phyloP scores from a whole-genome alignment of 2,329 filamentous ascomycete species.

The Colletotrichum filicis region DNA sequence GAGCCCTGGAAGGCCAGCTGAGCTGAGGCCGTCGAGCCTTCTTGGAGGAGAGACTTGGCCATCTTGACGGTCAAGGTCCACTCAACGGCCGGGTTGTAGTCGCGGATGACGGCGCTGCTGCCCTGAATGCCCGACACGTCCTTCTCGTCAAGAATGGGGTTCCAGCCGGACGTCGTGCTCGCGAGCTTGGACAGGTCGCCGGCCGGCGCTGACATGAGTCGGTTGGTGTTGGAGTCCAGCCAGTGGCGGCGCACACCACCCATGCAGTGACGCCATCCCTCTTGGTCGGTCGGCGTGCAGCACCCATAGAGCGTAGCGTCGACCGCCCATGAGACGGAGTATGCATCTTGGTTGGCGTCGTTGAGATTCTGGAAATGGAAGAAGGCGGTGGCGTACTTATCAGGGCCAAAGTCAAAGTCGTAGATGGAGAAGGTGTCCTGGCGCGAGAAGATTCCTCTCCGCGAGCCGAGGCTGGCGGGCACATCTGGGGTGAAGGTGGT shows the following conservation, averaged over 20 bases:
- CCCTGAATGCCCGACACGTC: constrained; percentile 26
- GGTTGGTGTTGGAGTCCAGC: constrained; percentile 32
- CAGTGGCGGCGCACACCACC: constrained; percentile 33
- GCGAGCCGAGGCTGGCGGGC: neutral
- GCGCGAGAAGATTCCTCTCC: neutral
- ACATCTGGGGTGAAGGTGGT: constrained; percentile 29
- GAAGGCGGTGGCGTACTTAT: constrained; percentile 50
- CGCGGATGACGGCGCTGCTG: constrained; percentile 24
- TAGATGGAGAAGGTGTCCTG: constrained; percentile 37
- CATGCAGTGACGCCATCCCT: constrained; percentile 44
- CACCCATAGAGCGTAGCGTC: constrained; percentile 47
- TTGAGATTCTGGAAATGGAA: constrained; percentile 38
- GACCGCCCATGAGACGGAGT: constrained; percentile 49
- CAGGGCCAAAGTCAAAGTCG: constrained; percentile 48
- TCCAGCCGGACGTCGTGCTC: constrained; percentile 33
- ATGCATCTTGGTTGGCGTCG: constrained; percentile 37
- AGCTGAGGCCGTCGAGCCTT: constrained; percentile 34
- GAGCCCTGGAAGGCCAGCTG: constrained; percentile 42
- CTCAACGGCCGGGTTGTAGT: constrained; percentile 35
- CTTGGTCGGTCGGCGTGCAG: constrained; percentile 43
- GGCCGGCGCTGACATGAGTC: constrained; percentile 30
- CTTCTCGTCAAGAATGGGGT: constrained; percentile 32
- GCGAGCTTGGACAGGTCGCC: constrained; percentile 27
- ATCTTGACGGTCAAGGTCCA: constrained; percentile 35
- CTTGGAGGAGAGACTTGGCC: constrained; percentile 26